Base-by-base conservation (phyloP, 768 basidiomycete species). In the Tricholoma flavovirens region DNA sequence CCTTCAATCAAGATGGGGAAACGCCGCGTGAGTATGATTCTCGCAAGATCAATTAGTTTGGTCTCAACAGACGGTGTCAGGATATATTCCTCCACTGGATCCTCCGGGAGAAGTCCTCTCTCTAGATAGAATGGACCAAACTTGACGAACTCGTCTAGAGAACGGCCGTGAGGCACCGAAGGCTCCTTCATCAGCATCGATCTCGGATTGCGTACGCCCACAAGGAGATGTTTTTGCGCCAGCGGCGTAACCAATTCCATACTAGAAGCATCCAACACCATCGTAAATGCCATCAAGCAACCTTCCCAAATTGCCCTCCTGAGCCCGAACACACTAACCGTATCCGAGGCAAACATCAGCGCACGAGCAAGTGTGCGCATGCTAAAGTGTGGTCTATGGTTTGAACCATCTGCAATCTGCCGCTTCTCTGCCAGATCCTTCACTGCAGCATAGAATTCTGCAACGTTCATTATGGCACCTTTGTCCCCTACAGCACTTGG, bases 1-100 rank as follows among this genome's bases (percentile, higher is more conserved):
- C 97, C 97, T 73, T 99, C 96, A 55, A 99, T 96, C 9, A 99
- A 79, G 14, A 99, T 88, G 3, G 97, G 97, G 63, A 96, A 98
- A 55, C 87, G 83, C 51, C 89, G 81, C 1, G 93, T 94, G 49
- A 90, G 74, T 52, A 96, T 84, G 61, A 97, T 94, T 22, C 97
- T 81, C 2, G 95, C 87, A n/a, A 99, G 82, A 70, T 98, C 90
- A 38, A 93, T 78, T n/a, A 99, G 79, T 68, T 99, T 99, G 59
- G 79, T 81, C 69, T 94, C 89, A 15, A 99, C 97, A 0, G 96
- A 98, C 2, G 95, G 88, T 0, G 97, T 98, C 72, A 96, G 84
- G 67, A 99, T 87, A 66, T 98, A 98, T 49, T 93, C 86, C 43
- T 92, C 88, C 32, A 77, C 77, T 1, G 75, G 68, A 63, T 89